phyloP scores from a whole-genome alignment of 2,329 filamentous ascomycete genomes.

The Lithohypha guttulata region DNA sequence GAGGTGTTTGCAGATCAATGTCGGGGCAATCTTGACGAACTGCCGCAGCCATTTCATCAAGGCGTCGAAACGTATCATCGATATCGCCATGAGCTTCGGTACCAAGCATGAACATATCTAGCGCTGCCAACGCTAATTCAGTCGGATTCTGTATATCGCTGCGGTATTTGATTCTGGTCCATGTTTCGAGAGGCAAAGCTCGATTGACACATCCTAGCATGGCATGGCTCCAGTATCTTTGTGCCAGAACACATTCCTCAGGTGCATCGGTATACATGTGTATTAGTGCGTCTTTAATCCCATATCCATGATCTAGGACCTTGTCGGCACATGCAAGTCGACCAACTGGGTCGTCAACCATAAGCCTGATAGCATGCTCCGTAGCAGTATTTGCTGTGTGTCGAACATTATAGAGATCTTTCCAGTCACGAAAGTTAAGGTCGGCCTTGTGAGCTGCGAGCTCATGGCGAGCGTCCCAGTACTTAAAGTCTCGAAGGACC shows the following conservation, averaged over 20 bases:
- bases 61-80: slow-evolving; percentile 52
- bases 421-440: slow-evolving; percentile 48
- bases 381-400: slow-evolving; percentile 43
- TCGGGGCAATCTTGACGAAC: slow-evolving; percentile 45
- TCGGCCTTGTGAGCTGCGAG: slow-evolving; percentile 48
- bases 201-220: slow-evolving; percentile 73
- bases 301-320: slow-evolving; percentile 66
- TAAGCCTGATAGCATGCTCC: slow-evolving; percentile 49
- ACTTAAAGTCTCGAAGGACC: slow-evolving; percentile 57
- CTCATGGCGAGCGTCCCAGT: slow-evolving; percentile 62
- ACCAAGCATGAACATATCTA: slow-evolving; percentile 79
- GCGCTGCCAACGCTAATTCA: slow-evolving; percentile 67
- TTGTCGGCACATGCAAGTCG: slow-evolving; percentile 59
- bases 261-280: slow-evolving; percentile 52
- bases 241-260: slow-evolving; percentile 64
- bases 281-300: slow-evolving; percentile 76
- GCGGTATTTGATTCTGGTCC: slow-evolving; percentile 48
- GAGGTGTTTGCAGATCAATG: slow-evolving; percentile 48
- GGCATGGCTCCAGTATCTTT: slow-evolving; percentile 63
- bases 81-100: slow-evolving; percentile 58
- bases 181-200: slow-evolving; percentile 65
- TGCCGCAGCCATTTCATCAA: slow-evolving; percentile 52
- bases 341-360: slow-evolving; percentile 59
- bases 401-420: slow-evolving; percentile 51
- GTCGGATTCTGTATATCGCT: slow-evolving; percentile 6